Conservation (phyloP, 1,139 yeast genomes). For the Tardiomyces digboiensis region DNA sequence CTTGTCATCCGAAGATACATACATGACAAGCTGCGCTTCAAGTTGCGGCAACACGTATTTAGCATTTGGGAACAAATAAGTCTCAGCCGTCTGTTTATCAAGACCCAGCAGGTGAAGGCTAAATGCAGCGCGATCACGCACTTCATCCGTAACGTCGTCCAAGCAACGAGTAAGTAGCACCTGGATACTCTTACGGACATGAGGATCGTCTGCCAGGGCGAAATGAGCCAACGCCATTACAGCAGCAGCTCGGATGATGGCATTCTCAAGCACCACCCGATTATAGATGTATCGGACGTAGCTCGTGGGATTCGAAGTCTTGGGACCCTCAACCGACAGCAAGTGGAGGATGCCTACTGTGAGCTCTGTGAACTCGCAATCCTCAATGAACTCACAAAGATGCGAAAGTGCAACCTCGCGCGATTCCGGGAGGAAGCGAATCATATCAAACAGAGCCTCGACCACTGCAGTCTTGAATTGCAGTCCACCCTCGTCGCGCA, state of each 20-base stretch:
- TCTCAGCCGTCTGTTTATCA: slow-evolving; percentile 36
- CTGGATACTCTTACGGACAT: slow-evolving; percentile 57
- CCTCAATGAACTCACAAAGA: slow-evolving; percentile 95
- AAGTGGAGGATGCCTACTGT: slow-evolving; percentile 85
- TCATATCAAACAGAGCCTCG: slow-evolving; percentile 87
- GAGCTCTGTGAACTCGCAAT: slow-evolving; percentile 92
- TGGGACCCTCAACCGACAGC: slow-evolving; percentile 92
- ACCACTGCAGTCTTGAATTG: slow-evolving; percentile 79
- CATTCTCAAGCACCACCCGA: slow-evolving; percentile 91
- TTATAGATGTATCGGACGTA: slow-evolving; percentile 95
- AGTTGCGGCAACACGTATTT: slow-evolving; percentile 66
- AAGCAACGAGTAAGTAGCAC: slow-evolving; percentile 75
- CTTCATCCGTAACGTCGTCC: slow-evolving; percentile 92
- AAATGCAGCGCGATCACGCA: slow-evolving; percentile 93
- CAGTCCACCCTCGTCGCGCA: slow-evolving; percentile 88
- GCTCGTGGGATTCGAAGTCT: slow-evolving; percentile 74
- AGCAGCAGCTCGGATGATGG: slow-evolving; percentile 93
- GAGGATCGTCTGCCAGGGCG: slow-evolving; percentile 68
- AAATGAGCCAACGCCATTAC: slow-evolving; percentile 88
- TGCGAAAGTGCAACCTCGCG: slow-evolving; percentile 79
- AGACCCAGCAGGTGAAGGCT: slow-evolving; percentile 58
- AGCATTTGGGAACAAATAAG: slow-evolving; percentile 56
- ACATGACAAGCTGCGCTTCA: slow-evolving; percentile 67
- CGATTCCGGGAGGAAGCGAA: slow-evolving; percentile 81
- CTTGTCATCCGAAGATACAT: slow-evolving; percentile 50